Base-by-base conservation (phyloP, 148 eudicot genomes). In the Fagopyrum tataricum region DNA sequence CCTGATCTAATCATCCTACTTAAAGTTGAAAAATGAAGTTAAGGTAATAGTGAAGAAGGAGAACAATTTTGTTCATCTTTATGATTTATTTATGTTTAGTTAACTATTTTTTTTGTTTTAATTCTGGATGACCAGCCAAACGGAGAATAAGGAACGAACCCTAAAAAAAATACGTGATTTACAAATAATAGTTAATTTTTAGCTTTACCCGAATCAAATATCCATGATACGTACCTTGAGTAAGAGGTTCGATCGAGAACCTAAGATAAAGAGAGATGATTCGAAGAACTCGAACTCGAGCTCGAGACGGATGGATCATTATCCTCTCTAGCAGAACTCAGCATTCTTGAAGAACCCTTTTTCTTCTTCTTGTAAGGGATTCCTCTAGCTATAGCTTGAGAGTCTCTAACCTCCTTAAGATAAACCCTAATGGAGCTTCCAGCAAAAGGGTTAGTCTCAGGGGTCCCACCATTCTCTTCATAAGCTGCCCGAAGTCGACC, bases 401-500 rank as follows among this genome's bases (percentile, higher is more conserved):
- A 41, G n/a, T 68, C 72, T 47, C 72, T 68, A 10, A 68, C 72
- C 26, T 68, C 72, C 17, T 9, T 68, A 5, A 68, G 47, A 10
- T 12, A 68, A 68, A 41, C 49, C 72, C 72, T 68, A 68, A 68
- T 44, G 3, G 4, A 18, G 15, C 13, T 68, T 12, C 47, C 72
- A 0, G 72, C 72, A 68, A 68, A 68, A 13, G 72, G 72, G 26
- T 68, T 68, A 2, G 47, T 42, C 48, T 68, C 48, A 6, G 47
- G 72, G 13, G n/a, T 46, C 15, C 72, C 72, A 42, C 72, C 72
- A 21, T 42, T 40, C 72, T 89, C 93, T 68, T 89, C 93, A 21
- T 75, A 89, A 10, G 93, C 93, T 0, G 93, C 93, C 20, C 93
- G 77, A 18, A 89, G 86, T 6, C 93, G 75, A 4, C 93, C 93